These are phyloP conservation scores for Nasturtium officinale DNA, from an alignment of 345 rosid species.

Conservation along the genomic window DNA sequence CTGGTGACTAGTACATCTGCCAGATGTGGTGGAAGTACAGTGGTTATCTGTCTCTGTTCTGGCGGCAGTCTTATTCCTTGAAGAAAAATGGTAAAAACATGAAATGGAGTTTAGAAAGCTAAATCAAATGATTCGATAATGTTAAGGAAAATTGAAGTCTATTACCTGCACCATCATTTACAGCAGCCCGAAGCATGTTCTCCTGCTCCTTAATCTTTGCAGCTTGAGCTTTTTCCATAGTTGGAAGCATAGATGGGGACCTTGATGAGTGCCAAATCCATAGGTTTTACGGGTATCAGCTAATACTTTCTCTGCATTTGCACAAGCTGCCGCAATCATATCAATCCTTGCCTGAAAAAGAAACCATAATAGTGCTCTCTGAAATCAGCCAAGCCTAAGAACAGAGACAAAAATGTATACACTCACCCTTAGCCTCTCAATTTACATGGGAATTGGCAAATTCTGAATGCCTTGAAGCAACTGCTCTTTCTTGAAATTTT, in stretches of 20 bases:
- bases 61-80: constrained; percentile 73
- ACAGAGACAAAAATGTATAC: neutral
- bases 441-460: constrained; percentile 68
- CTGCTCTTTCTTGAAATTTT: constrained; percentile 82
- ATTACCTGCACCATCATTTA: constrained; percentile 76
- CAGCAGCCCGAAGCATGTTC: constrained; percentile 72
- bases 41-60: constrained; percentile 81
- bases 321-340: constrained; percentile 95
- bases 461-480: constrained; percentile 85
- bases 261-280: constrained; percentile 78
- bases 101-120: neutral
- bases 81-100: constrained; percentile 16
- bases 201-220: constrained; percentile 90
- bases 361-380: constrained; percentile 12
- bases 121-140: neutral
- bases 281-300: constrained; percentile 90
- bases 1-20: constrained; percentile 63
- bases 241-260: constrained; percentile 76
- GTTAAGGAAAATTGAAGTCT: neutral
- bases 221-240: constrained; percentile 84
- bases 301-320: constrained; percentile 81
- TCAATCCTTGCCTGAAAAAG: constrained; percentile 77
- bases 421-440: constrained; percentile 74
- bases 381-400: neutral
- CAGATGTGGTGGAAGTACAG: constrained; percentile 84